phyloP scores from a whole-genome alignment of 1,284 basidiomycete species.

The Volvariella surrecta region DNA sequence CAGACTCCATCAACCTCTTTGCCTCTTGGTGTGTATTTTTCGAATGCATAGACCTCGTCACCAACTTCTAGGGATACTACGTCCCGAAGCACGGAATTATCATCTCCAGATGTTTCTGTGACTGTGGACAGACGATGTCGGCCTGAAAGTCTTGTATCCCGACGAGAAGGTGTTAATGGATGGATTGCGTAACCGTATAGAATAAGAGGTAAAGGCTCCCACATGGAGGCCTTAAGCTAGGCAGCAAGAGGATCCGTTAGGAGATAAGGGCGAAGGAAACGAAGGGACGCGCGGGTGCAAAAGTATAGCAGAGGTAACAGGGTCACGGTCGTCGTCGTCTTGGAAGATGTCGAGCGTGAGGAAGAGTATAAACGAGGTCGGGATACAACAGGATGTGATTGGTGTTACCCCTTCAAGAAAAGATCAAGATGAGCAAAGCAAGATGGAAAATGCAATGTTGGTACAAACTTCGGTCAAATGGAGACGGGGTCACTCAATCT shows the following conservation, averaged over 20 bases:
- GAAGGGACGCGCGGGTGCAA: no score
- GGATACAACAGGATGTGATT: no score
- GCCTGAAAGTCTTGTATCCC: slow-evolving; percentile 59
- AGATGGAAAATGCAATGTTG: no score
- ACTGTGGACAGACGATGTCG: slow-evolving; percentile 59
- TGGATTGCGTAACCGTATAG: slow-evolving; percentile 80
- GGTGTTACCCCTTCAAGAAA: no score
- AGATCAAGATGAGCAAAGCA: no score
- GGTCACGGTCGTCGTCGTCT: no score
- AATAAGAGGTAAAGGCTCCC: slow-evolving; percentile 76
- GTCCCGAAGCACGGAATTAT: slow-evolving; percentile 57
- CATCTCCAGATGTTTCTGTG: slow-evolving; percentile 62
- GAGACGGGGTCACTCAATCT: no score
- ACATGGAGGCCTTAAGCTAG: slow-evolving; percentile 28
- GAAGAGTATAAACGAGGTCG: no score
- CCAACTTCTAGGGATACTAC: slow-evolving; percentile 84
- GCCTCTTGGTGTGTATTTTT: slow-evolving; percentile 69
- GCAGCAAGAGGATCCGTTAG: no score
- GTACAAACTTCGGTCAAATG: no score
- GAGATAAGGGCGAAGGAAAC: no score
- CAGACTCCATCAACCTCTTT: slow-evolving; percentile 74
- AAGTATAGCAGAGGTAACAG: no score
- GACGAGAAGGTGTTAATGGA: slow-evolving; percentile 63
- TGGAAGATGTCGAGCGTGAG: slow-evolving; percentile 1
- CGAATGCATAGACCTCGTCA: slow-evolving; percentile 95